A percentile compares a stretch with the other conserved stretches of the same genome.
Evolutionary conservation across 73 alveolate genomes (phyloP).

Genomic region (Paramecium tetraurelia): DNA sequence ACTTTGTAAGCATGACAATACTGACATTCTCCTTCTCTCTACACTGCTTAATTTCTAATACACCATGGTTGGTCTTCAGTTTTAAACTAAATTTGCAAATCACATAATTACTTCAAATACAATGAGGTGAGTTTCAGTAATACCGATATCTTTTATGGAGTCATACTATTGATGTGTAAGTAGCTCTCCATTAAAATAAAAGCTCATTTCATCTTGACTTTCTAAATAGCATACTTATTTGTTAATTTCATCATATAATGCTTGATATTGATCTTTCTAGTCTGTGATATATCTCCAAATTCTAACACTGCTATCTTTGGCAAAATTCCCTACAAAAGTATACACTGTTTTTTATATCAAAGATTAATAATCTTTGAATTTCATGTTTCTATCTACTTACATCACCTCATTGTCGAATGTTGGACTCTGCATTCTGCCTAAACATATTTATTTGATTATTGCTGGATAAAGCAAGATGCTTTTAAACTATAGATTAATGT

Average conservation of each 20-base stretch:
- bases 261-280: not conserved
- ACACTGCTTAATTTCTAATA: constrained; percentile 35
- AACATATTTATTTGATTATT: not conserved
- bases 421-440: not conserved
- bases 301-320: not conserved
- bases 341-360: not conserved
- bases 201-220: not conserved
- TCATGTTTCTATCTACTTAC: constrained; percentile 24
- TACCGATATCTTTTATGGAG: constrained; percentile 6
- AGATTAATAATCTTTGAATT: not conserved
- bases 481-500: not conserved
- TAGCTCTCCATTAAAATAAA: constrained; percentile 5
- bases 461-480: not conserved
- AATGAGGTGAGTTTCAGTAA: not conserved
- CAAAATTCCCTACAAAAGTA: not conserved
- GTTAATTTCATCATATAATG: not conserved
- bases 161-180: not conserved
- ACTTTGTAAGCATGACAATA: constrained; percentile 52
- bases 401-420: not conserved
- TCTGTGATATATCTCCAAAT: not conserved
- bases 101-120: not conserved
- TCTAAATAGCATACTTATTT: not conserved
- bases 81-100: not conserved
- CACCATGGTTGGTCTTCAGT: not conserved
- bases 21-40: constrained; percentile 68